These are phyloP conservation scores for Vigna trinervia DNA, from an alignment of 306 rosid species.

Conservation along the genomic window DNA sequence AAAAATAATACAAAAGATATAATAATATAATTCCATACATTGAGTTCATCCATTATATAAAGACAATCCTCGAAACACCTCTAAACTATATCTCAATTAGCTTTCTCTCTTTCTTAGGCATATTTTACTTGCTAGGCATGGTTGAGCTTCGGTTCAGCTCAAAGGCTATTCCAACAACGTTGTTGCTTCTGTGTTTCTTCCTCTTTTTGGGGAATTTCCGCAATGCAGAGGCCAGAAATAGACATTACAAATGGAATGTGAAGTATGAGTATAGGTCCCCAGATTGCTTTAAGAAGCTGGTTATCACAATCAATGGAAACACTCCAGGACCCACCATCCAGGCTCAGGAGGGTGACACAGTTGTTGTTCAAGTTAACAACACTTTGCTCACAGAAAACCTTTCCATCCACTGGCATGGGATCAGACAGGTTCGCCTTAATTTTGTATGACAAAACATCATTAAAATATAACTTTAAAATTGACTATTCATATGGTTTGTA, in stretches of 20 bases:
- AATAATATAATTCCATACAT: neutral
- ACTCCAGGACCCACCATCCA: constrained; percentile 86
- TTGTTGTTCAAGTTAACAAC: constrained; percentile 75
- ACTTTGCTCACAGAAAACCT: constrained; percentile 70
- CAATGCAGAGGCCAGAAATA: constrained; percentile 57
- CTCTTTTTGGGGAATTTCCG: constrained; percentile 33
- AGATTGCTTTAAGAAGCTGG: constrained; percentile 78
- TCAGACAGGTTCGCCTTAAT: constrained; percentile 64
- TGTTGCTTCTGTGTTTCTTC: constrained; percentile 46
- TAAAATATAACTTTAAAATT: neutral
- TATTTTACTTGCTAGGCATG: constrained; percentile 27
- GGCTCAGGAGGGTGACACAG: constrained; percentile 80
- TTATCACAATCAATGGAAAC: constrained; percentile 70
- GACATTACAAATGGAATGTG: constrained; percentile 72
- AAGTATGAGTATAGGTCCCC: constrained; percentile 78
- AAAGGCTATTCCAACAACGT: constrained; percentile 22
- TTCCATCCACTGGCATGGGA: constrained; percentile 95
- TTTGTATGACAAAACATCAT: neutral
- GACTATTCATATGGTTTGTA: neutral
- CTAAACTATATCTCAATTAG: neutral
- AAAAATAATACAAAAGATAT: neutral
- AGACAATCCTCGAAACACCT: neutral
- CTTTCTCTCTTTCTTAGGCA: neutral
- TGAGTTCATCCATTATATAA: constrained; percentile 8
- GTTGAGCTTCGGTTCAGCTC: constrained; percentile 23